These are phyloP conservation scores for Exserohilum rostratum DNA, from an alignment of 2,329 filamentous ascomycete genomes.

Conservation along the genomic window DNA sequence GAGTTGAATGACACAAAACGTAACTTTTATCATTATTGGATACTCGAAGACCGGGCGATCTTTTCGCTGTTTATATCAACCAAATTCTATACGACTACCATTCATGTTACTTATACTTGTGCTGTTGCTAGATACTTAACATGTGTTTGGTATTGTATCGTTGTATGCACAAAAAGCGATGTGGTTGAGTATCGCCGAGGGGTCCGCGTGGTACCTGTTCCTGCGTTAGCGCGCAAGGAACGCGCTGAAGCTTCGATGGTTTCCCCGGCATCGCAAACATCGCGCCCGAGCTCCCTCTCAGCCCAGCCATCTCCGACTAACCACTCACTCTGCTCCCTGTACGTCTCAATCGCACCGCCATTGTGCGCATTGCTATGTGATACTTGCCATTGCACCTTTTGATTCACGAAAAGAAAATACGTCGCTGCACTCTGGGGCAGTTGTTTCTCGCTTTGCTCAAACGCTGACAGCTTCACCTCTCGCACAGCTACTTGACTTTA, in stretches of 20 bases:
- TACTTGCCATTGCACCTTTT: not conserved
- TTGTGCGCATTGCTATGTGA: not conserved
- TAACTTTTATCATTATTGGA: not conserved
- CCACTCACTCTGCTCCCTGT: not conserved
- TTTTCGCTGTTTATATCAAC: not conserved
- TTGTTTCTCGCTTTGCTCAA: not conserved
- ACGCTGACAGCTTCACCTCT: not conserved
- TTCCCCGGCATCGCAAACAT: not conserved
- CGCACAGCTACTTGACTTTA: not conserved
- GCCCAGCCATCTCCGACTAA: not conserved
- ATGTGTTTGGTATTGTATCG: no score
- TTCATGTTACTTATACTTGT: not conserved
- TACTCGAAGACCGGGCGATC: not conserved
- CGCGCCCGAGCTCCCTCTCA: not conserved
- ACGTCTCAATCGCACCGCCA: not conserved
- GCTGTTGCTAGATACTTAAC: no score
- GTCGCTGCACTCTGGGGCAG: not conserved
- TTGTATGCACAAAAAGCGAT: not conserved
- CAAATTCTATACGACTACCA: not conserved
- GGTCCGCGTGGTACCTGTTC: not conserved
- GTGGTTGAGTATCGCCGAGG: not conserved
- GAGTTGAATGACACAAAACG: slow-evolving; percentile 5
- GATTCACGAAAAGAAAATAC: not conserved
- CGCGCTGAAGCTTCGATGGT: slow-evolving; percentile 6
- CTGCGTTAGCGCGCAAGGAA: slow-evolving; percentile 16